Evolutionary conservation across 768 basidiomycete species (phyloP).

Genomic region (Hemileccinum impolitum): DNA sequence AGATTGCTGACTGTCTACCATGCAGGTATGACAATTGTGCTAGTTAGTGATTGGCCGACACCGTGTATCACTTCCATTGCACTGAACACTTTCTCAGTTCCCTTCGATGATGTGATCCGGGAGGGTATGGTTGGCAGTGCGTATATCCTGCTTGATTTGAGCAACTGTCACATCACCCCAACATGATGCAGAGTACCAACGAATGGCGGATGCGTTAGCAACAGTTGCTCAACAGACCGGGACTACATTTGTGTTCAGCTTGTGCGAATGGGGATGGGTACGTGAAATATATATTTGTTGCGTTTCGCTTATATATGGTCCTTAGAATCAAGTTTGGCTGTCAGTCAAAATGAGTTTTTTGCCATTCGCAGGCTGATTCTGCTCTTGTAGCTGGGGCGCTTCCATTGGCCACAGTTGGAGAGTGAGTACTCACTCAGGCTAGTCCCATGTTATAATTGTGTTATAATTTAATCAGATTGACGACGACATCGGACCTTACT

Average conservation of each 20-base stretch:
- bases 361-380: not conserved
- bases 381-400: slow-evolving; percentile 32
- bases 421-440: slow-evolving; percentile 28
- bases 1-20: not conserved
- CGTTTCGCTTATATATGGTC: not conserved
- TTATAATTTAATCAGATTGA: slow-evolving; percentile 11
- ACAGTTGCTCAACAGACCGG: slow-evolving; percentile 43
- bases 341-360: slow-evolving; percentile 40
- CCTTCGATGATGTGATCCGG: slow-evolving; percentile 51
- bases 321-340: slow-evolving; percentile 56
- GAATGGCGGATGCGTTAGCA: slow-evolving; percentile 57
- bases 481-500: slow-evolving; percentile 35
- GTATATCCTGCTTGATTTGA: slow-evolving; percentile 14
- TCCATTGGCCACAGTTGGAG: slow-evolving; percentile 40
- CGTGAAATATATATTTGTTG: slow-evolving; percentile 16
- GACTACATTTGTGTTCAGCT: slow-evolving; percentile 54
- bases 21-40: slow-evolving; percentile 59
- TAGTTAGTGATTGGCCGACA: slow-evolving; percentile 29
- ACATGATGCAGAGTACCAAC: slow-evolving; percentile 45
- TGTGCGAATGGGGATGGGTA: slow-evolving; percentile 69
- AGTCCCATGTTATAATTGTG: not conserved
- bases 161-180: not conserved
- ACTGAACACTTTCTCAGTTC: slow-evolving; percentile 34
- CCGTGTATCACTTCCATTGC: not conserved
- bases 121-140: slow-evolving; percentile 53